Percentiles rank a stretch among this genome's conserved stretches.
Evolutionary conservation across 2,329 filamentous ascomycete species (phyloP).

Genomic region (Periconia sp.): DNA sequence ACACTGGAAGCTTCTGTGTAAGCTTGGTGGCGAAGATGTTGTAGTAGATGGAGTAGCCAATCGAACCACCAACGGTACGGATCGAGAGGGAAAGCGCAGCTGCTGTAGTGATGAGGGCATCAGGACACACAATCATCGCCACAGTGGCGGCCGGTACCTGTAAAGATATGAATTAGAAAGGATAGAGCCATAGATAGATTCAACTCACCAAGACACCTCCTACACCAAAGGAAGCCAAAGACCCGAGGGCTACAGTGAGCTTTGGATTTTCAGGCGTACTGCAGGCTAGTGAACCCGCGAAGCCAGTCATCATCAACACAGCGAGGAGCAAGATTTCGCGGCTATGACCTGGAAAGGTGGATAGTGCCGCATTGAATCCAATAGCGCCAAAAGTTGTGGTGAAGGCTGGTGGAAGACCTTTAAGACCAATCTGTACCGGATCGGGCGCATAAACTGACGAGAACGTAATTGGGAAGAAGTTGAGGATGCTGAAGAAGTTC

Average conservation of each 20-base stretch:
- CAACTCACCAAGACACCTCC: constrained; percentile 45
- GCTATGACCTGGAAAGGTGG: constrained; percentile 27
- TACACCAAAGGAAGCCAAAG: constrained; percentile 45
- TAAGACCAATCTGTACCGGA: constrained; percentile 39
- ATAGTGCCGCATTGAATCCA: constrained; percentile 35
- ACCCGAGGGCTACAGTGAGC: constrained; percentile 34
- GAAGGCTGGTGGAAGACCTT: constrained; percentile 32
- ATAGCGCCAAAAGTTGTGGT: constrained; percentile 36
- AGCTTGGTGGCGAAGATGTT: constrained; percentile 43
- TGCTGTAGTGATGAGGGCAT: constrained; percentile 42
- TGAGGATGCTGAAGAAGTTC: constrained; percentile 41
- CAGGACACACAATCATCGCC: constrained; percentile 41
- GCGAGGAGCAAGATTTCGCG: constrained; percentile 38
- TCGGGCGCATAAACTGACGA: constrained; percentile 35
- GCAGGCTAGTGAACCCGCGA: constrained; percentile 36
- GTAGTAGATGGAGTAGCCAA: constrained; percentile 46
- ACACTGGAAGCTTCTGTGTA: constrained; percentile 27
- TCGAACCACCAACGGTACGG: constrained; percentile 48
- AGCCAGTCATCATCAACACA: constrained; percentile 38
- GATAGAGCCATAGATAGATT: no score
- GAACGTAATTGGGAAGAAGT: constrained; percentile 41
- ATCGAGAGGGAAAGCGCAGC: constrained; percentile 54
- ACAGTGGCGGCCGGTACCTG: constrained; percentile 42
- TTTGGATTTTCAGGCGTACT: constrained; percentile 40
- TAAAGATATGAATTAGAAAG: no score